Evolutionary conservation across 495 filamentous ascomycete species (phyloP).

Genomic region (Penicillium waksmanii): DNA sequence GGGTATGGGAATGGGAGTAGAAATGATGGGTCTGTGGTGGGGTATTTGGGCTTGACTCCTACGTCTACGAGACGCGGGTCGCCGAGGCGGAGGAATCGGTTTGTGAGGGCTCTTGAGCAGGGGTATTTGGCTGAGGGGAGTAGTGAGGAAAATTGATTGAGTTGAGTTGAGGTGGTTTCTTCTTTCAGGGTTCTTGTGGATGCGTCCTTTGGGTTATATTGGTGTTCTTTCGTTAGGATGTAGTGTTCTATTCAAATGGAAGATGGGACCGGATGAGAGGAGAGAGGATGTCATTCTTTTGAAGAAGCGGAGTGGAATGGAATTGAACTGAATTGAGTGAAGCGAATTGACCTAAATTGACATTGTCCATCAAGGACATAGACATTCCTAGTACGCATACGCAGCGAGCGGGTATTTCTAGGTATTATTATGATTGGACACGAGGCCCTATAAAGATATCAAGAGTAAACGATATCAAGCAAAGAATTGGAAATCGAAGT

Average conservation of each 20-base stretch:
- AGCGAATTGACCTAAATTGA: no score
- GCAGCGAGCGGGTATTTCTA: background rate
- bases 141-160: background rate
- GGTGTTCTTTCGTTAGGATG: no score
- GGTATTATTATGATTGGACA: slow-evolving; percentile 1
- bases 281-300: no score
- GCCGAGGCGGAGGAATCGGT: background rate
- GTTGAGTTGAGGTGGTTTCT: background rate
- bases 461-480: slow-evolving; percentile 2
- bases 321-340: no score
- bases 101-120: background rate
- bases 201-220: no score
- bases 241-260: no score
- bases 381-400: background rate
- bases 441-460: background rate
- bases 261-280: no score
- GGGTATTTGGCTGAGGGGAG: slow-evolving; percentile 2
- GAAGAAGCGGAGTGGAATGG: no score
- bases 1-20: background rate
- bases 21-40: background rate
- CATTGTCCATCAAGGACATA: background rate
- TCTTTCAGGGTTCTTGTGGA: no score
- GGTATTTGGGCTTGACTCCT: background rate
- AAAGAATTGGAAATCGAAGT: background rate
- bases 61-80: background rate